Percentiles rank a stretch among this genome's conserved stretches.
These are phyloP conservation scores for Xenosphaeropsis pyriputrescens DNA, from an alignment of 2,329 filamentous ascomycete genomes.

Conservation along the genomic window DNA sequence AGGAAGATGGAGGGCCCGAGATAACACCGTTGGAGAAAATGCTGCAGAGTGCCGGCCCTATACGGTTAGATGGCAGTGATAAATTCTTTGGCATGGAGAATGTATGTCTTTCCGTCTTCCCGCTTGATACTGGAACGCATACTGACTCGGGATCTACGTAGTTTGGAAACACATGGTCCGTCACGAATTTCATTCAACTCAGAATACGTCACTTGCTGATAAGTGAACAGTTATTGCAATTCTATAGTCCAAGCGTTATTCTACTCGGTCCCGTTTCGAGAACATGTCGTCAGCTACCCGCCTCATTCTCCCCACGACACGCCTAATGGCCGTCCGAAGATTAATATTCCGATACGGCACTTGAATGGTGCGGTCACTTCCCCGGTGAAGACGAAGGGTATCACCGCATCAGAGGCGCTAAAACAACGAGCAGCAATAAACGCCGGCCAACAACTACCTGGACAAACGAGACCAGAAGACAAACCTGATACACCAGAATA, in stretches of 20 bases:
- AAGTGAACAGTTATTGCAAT: constrained; percentile 70
- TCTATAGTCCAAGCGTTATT: constrained; percentile 96
- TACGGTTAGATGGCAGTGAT: constrained; percentile 81
- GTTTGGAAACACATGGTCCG: constrained; percentile 96
- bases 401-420: constrained; percentile 38
- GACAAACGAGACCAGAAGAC: constrained; percentile 60
- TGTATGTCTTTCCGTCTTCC: constrained; percentile 38
- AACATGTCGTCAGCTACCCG: constrained; percentile 88
- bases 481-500: constrained; percentile 91
- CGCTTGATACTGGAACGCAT: neutral
- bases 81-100: constrained; percentile 99
- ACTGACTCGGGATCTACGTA: constrained; percentile 24
- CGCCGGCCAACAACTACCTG: constrained; percentile 36
- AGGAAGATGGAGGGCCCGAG: constrained; percentile 27
- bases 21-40: constrained; percentile 55
- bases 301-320: constrained; percentile 54
- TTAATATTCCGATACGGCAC: constrained; percentile 42
- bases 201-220: constrained; percentile 12
- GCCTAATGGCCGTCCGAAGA: constrained; percentile 43
- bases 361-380: constrained; percentile 31
- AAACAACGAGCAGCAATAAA: constrained; percentile 40
- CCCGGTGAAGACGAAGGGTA: constrained; percentile 35
- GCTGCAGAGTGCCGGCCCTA: constrained; percentile 65
- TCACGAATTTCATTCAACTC: constrained; percentile 1
- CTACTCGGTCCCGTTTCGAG: constrained; percentile 86